Percentiles rank a stretch among this genome's conserved stretches.
Evolutionary conservation across 768 basidiomycete species (phyloP).

Genomic region (Leucocoprinus leucothites): DNA sequence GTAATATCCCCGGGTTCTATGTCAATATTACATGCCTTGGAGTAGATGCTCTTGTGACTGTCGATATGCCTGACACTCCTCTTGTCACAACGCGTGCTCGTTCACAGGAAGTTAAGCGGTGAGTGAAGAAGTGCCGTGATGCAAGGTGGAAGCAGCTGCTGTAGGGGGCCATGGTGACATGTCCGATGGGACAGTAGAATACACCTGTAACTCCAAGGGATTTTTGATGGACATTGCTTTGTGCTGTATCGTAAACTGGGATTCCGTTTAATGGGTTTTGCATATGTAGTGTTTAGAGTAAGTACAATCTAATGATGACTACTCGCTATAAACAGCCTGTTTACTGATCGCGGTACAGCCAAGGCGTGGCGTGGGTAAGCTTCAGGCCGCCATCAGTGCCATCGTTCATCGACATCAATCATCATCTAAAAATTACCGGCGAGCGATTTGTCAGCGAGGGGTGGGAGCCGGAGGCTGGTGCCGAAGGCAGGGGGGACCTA

Average conservation of each 20-base stretch:
- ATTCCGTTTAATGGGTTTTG: constrained; percentile 3
- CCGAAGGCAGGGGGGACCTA: no score
- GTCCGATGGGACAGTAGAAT: neutral
- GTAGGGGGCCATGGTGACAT: constrained; percentile 24
- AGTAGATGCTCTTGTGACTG: constrained; percentile 86
- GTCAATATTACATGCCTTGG: constrained; percentile 85
- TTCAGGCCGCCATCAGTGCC: constrained; percentile 7
- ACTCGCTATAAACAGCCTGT: neutral
- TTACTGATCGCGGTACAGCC: neutral
- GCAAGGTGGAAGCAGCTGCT: constrained; percentile 72
- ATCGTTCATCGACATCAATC: no score
- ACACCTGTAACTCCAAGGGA: neutral
- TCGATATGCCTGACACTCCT: constrained; percentile 88
- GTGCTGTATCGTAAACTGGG: neutral
- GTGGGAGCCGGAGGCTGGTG: no score
- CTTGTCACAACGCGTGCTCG: constrained; percentile 87
- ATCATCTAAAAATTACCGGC: no score
- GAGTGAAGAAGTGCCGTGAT: constrained; percentile 79
- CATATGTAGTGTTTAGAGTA: neutral
- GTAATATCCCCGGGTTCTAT: constrained; percentile 83
- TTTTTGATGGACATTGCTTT: neutral
- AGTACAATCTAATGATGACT: neutral
- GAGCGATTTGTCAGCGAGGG: no score
- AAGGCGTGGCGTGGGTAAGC: neutral
- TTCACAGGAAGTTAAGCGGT: constrained; percentile 84